Base-by-base conservation (phyloP, 202 grass and related monocot species). In the Eragrostis tef region DNA sequence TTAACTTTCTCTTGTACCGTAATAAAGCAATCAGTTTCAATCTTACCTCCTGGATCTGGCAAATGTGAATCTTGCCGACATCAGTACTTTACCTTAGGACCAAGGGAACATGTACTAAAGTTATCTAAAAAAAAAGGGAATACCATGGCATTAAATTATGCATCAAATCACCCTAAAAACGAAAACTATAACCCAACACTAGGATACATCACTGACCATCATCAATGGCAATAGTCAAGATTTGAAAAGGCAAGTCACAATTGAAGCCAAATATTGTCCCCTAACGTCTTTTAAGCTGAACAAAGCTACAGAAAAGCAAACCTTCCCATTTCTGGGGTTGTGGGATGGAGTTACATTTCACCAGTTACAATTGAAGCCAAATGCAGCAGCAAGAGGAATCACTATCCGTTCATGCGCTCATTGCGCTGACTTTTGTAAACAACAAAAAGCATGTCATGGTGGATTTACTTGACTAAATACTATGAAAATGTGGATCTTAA, bases 241-340 rank as follows among this genome's bases (percentile, higher is more conserved):
- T n/a, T 53, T 45, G 63, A 79, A 58, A 21, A 31, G 4, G 42
- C 11, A n/a, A 22, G 52, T 36, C 31, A 45, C 31, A 25, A 44
- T 8, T 20, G 16, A 50, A n/a, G 14, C 4, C 41, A 46, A 46
- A 26, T 46, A 45, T 61, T 13, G 17, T 7, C 20, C 29, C 41
- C 6, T 42, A 5, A 58, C 0, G 8, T 56, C 39, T 54, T 72
- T 56, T 48, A 49, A 50, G 24, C 19, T 74, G 26, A 51, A 51
- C 27, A 71, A 65, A 81, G 48, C 13, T 41, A 74, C 60, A 85
- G 44, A 87, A 80, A 58, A 82, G 22, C 31, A 87, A 52, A 46
- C 67, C 52, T 63, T 67, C 82, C 75, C 22, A 86, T 72, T 54
- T 71, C 27, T 71, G 70, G 45, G 77, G 59, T 53, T 85, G 89